Evolutionary conservation across 2,329 filamentous ascomycete genomes (phyloP).

Genomic region (Colletotrichum chlorophyti): DNA sequence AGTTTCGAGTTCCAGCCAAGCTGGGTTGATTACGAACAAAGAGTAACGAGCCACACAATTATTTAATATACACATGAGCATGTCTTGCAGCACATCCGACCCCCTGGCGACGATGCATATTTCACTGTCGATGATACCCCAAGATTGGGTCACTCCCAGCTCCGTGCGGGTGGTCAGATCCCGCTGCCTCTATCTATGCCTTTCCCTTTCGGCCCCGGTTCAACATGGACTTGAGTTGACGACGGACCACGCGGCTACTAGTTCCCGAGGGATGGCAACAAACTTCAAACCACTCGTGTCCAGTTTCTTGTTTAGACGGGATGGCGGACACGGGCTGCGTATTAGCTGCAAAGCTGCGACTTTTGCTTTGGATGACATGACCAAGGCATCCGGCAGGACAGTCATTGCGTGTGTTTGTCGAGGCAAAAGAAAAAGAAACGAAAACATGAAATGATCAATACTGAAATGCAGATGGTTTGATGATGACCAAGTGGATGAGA

Average conservation of each 20-base stretch:
- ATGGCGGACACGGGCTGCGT: neutral
- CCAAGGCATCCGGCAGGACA: no score
- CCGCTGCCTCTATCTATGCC: neutral
- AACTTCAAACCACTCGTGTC: no score
- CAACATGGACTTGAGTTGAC: no score
- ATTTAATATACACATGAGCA: conserved; percentile 22
- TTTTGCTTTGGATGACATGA: neutral
- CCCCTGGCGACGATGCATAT: neutral
- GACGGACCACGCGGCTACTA: no score
- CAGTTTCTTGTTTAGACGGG: neutral
- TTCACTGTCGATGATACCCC: neutral
- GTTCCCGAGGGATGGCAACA: no score
- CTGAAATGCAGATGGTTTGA: no score
- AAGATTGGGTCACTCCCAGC: neutral
- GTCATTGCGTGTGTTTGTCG: no score
- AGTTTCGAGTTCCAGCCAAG: conserved; percentile 13
- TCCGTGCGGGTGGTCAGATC: neutral
- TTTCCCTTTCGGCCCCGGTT: neutral
- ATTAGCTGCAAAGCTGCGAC: neutral
- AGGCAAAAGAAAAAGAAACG: no score
- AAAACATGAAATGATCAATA: no score
- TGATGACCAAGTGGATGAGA: no score
- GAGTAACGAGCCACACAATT: conserved; percentile 15
- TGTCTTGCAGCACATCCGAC: conserved; percentile 3
- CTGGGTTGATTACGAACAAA: conserved; percentile 18